Evolutionary conservation across 192 early-diverging fungal genomes (phyloP).

Genomic region (Coemansia sp.): DNA sequence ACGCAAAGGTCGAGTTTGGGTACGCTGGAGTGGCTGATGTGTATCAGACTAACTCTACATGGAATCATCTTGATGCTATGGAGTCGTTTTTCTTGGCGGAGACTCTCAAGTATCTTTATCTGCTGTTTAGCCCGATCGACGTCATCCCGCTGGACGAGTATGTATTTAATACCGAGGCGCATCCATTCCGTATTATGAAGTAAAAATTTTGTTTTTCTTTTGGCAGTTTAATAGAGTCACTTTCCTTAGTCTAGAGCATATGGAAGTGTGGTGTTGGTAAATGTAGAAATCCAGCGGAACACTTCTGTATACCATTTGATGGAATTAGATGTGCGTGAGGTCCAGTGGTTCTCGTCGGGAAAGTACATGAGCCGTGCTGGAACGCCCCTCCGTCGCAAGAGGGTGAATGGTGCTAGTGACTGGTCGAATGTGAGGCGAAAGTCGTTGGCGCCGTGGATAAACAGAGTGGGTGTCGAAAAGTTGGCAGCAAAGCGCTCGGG

Average conservation of each 20-base stretch:
- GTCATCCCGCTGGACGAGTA: slow-evolving; percentile 72
- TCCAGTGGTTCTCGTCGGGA: slow-evolving; percentile 71
- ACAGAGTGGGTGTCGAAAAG: slow-evolving; percentile 72
- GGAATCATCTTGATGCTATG: slow-evolving; percentile 38
- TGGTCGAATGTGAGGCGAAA: slow-evolving; percentile 65
- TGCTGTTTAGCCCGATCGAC: slow-evolving; percentile 74
- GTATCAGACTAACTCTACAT: not conserved
- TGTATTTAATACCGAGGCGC: slow-evolving; percentile 95
- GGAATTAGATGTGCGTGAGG: slow-evolving; percentile 63
- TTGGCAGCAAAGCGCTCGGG: slow-evolving; percentile 63
- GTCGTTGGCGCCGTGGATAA: slow-evolving; percentile 70
- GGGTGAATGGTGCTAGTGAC: slow-evolving; percentile 69
- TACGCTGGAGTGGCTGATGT: slow-evolving; percentile 56
- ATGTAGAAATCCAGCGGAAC: slow-evolving; percentile 55
- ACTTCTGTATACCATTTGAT: slow-evolving; percentile 68
- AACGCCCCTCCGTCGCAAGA: slow-evolving; percentile 66
- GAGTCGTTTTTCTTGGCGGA: slow-evolving; percentile 91
- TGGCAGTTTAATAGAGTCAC: not conserved
- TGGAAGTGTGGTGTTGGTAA: slow-evolving; percentile 26
- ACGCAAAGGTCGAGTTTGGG: slow-evolving; percentile 61
- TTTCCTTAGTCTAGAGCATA: slow-evolving; percentile 7
- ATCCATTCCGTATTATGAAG: slow-evolving; percentile 65
- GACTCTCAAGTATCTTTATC: slow-evolving; percentile 92
- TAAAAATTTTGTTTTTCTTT: not conserved
- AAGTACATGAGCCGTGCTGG: slow-evolving; percentile 67